Conservation (phyloP, 257 asterid genomes). For the Dorcoceras hygrometricum region DNA sequence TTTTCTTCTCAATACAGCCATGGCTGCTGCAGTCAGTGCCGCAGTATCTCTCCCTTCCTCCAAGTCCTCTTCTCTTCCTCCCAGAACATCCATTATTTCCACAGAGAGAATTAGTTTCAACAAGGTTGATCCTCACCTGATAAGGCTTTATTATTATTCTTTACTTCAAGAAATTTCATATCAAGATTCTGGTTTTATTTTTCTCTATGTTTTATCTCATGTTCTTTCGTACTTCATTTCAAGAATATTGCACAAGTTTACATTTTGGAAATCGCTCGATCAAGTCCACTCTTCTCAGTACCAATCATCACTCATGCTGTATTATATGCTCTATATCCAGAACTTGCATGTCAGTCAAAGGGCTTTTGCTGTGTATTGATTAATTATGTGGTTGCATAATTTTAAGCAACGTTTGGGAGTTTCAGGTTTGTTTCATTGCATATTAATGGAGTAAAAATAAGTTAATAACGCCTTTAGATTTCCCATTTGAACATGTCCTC, state of each 20-base stretch:
- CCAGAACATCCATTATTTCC: slow-evolving; percentile 55
- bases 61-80: slow-evolving; percentile 52
- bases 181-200: too few relatives aligned
- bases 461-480: not conserved
- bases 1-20: slow-evolving; percentile 25
- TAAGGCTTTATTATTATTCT: too few relatives aligned
- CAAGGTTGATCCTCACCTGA: slow-evolving; percentile 46
- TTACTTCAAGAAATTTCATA: too few relatives aligned
- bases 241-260: not conserved
- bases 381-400: not conserved
- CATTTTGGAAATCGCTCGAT: too few relatives aligned
- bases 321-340: too few relatives aligned
- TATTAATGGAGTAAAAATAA: not conserved
- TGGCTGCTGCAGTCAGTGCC: slow-evolving; percentile 96
- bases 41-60: slow-evolving; percentile 89
- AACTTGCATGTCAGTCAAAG: too few relatives aligned
- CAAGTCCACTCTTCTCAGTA: too few relatives aligned
- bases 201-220: too few relatives aligned
- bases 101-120: slow-evolving; percentile 61
- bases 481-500: not conserved
- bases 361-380: too few relatives aligned
- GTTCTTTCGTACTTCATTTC: not conserved
- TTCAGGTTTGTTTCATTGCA: not conserved
- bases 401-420: not conserved
- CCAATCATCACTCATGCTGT: too few relatives aligned